Conservation (phyloP, 2,329 filamentous ascomycete genomes). For the Eutypella sp. region DNA sequence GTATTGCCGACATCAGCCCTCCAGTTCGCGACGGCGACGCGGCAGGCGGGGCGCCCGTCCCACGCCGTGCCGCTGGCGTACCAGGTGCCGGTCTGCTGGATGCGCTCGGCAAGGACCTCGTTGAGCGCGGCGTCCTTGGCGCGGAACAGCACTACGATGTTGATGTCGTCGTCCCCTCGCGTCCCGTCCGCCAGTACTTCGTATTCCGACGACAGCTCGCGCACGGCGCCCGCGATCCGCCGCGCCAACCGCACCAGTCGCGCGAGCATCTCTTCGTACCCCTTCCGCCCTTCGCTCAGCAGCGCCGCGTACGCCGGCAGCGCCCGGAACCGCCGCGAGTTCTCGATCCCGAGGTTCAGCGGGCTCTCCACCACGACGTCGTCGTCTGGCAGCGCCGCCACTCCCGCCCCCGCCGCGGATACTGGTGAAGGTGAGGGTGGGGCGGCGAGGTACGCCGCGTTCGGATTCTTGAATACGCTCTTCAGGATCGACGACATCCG, state of each 20-base stretch:
- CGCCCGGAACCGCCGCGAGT: constrained; percentile 84
- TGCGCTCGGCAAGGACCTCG: constrained; percentile 57
- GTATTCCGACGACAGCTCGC: constrained; percentile 52
- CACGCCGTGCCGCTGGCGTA: constrained; percentile 81
- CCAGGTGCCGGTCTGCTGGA: constrained; percentile 70
- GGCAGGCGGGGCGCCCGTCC: constrained; percentile 66
- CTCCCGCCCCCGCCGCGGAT: no score
- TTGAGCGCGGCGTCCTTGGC: constrained; percentile 65
- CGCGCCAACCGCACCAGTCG: constrained; percentile 70
- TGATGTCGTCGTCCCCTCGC: constrained; percentile 46
- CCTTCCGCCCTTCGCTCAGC: constrained; percentile 64
- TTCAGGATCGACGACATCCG: constrained; percentile 54
- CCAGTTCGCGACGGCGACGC: constrained; percentile 88
- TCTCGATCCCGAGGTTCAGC: constrained; percentile 82
- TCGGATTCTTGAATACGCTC: constrained; percentile 73
- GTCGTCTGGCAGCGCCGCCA: constrained; percentile 26
- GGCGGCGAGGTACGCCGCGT: constrained; percentile 76
- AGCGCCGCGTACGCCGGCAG: constrained; percentile 84
- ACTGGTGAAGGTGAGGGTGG: no score
- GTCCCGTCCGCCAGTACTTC: constrained; percentile 55
- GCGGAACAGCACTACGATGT: constrained; percentile 72
- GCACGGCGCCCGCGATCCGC: constrained; percentile 59
- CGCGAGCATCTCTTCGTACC: constrained; percentile 64
- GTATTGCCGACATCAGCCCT: constrained; percentile 64
- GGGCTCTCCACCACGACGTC: constrained; percentile 61